Conservation (phyloP, 352 stramenopile species). For the Pythium periplocum region DNA sequence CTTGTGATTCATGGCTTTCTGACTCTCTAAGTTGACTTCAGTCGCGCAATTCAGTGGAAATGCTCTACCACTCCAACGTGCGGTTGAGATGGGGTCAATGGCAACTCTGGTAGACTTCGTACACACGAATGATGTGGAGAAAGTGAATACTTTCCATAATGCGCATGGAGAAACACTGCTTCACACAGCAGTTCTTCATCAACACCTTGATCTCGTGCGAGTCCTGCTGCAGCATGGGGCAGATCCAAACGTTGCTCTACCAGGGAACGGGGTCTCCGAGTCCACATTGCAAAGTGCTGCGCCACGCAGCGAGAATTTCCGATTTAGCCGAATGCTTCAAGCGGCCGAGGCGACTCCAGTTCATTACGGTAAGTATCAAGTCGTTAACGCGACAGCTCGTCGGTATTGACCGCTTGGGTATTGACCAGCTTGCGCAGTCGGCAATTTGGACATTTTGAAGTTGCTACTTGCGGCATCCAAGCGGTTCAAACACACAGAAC, state of each 20-base stretch:
- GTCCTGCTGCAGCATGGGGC: conserved; percentile 44
- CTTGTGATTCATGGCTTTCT: not conserved
- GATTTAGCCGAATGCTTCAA: conserved; percentile 44
- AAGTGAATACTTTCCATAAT: conserved; percentile 23
- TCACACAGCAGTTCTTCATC: conserved; percentile 59
- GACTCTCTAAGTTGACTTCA: conserved; percentile 1
- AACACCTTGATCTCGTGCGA: conserved; percentile 40
- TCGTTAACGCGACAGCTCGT: not conserved
- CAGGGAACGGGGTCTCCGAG: conserved; percentile 16
- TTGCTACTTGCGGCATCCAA: conserved; percentile 30
- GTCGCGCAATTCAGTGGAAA: conserved; percentile 29
- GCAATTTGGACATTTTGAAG: conserved; percentile 57
- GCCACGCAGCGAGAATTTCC: conserved; percentile 48
- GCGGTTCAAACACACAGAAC: conserved; percentile 10
- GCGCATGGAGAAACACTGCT: conserved; percentile 59
- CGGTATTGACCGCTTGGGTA: not conserved
- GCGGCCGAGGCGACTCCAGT: conserved; percentile 51
- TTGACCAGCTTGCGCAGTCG: conserved; percentile 32
- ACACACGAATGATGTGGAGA: not conserved
- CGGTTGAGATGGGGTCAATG: conserved; percentile 43
- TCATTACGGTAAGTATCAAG: conserved; percentile 40
- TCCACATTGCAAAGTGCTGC: conserved; percentile 44
- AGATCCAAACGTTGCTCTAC: conserved; percentile 30
- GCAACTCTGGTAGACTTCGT: conserved; percentile 11
- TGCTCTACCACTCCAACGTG: conserved; percentile 40